These are phyloP conservation scores for Kappamyces sp. DNA, from an alignment of 192 early-diverging fungal genomes.

Conservation along the genomic window DNA sequence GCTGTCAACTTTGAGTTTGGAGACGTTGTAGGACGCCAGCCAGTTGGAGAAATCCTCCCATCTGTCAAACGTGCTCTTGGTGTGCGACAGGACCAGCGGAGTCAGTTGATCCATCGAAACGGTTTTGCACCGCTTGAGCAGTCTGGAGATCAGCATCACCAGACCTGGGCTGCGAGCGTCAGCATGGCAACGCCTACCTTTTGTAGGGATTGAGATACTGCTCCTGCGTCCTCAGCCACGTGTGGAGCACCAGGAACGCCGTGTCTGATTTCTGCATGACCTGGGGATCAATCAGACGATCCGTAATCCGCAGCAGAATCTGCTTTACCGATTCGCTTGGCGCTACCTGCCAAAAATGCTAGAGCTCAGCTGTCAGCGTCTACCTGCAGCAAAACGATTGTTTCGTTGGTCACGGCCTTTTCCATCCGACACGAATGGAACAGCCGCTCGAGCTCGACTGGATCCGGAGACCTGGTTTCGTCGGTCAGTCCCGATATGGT, in stretches of 20 bases:
- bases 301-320: slow-evolving; percentile 28
- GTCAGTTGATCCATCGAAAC: slow-evolving; percentile 17
- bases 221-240: slow-evolving; percentile 33
- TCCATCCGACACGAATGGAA: slow-evolving; percentile 37
- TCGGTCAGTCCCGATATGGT: slow-evolving; percentile 22
- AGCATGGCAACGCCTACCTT: background rate
- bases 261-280: slow-evolving; percentile 31
- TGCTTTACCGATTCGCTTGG: slow-evolving; percentile 17
- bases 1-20: background rate
- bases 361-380: background rate
- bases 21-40: slow-evolving; percentile 1
- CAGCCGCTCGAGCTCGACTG: slow-evolving; percentile 31
- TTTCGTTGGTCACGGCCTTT: slow-evolving; percentile 29
- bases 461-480: slow-evolving; percentile 16
- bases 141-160: background rate
- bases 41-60: slow-evolving; percentile 6
- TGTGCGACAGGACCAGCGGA: background rate
- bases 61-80: slow-evolving; percentile 10
- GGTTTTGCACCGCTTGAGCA: background rate
- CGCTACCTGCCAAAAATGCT: slow-evolving; percentile 26
- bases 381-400: slow-evolving; percentile 19
- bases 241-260: slow-evolving; percentile 18
- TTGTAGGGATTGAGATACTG: slow-evolving; percentile 10
- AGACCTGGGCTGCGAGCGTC: background rate
- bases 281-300: slow-evolving; percentile 24